A percentile compares a stretch with the other conserved stretches of the same genome.
Evolutionary conservation across 2,329 filamentous ascomycete genomes (phyloP).

Genomic region (Curvularia lunata): DNA sequence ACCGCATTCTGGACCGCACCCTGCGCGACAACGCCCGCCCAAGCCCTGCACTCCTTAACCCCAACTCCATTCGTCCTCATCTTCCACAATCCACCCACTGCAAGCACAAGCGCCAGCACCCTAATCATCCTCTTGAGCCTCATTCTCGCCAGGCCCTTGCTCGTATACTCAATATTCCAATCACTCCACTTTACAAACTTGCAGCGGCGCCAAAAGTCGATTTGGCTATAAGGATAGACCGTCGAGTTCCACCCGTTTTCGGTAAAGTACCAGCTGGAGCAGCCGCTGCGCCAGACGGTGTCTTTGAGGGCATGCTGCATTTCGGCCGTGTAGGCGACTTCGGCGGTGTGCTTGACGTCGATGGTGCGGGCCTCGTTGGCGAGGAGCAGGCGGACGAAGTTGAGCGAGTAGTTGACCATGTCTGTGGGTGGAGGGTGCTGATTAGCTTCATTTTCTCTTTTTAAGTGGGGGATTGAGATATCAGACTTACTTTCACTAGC

Average conservation of each 20-base stretch:
- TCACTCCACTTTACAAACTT: conserved; percentile 62
- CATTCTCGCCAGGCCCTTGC: conserved; percentile 53
- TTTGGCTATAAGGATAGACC: conserved; percentile 64
- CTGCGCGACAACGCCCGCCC: conserved; percentile 20
- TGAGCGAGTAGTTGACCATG: conserved; percentile 64
- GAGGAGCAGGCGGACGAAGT: conserved; percentile 67
- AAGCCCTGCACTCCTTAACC: conserved; percentile 27
- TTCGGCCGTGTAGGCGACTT: conserved; percentile 63
- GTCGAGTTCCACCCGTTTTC: conserved; percentile 81
- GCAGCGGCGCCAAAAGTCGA: conserved; percentile 59
- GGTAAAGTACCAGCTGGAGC: conserved; percentile 70
- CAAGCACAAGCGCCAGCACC: conserved; percentile 27
- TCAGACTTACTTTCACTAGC: conserved; percentile 58
- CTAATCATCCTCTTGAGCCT: conserved; percentile 26
- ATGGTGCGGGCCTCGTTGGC: conserved; percentile 92
- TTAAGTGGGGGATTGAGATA: neutral
- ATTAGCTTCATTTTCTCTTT: neutral
- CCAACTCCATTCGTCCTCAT: conserved; percentile 33
- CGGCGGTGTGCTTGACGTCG: conserved; percentile 81
- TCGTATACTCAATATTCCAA: conserved; percentile 60
- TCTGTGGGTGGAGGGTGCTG: conserved; percentile 35
- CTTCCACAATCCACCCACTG: conserved; percentile 34
- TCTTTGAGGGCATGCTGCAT: conserved; percentile 54
- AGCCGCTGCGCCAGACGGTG: conserved; percentile 60
- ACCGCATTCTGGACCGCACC: conserved; percentile 12